Evolutionary conservation across 345 rosid genomes (phyloP), one percentile per base, ranked within the genome.

Genomic region (Heritiera littoralis): DNA sequence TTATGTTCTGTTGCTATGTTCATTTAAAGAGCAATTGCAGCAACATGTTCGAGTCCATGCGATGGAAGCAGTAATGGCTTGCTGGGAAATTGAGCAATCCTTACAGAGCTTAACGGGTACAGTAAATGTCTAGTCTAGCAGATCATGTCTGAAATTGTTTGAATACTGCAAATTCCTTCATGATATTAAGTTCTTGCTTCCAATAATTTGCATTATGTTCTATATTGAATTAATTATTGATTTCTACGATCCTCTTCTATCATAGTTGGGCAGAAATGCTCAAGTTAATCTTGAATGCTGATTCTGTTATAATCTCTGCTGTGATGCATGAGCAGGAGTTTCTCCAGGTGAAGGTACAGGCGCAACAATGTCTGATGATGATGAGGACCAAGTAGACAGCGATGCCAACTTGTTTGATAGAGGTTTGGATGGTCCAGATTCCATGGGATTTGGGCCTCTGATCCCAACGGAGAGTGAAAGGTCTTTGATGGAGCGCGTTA

Each of bases 31-130:
- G 79, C 99, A 94, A 87, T 83, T 96, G 65, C 99, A 96, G 82
- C 98, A 96, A 79, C 99, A 96, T 63, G 99, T 96, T 13, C 92
- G 99, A 68, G 98, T 96, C 78, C 99, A 96, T 84, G 98, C 98
- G 6, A 96, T 96, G 99, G 99, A 96, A 86, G 99, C 99, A 12
- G 99, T 94, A 43, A 94, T 96, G 98, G 98, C 99, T 61, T 96
- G 99, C 84, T 96, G 99, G 99, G 98, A 94, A 85, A 90, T 97
- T 63, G 98, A 97, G 87, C 98, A 97, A 84, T 92, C 97, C 70
- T 86, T 97, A 49, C 99, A 97, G 81, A 92, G 99, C 88, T 87
- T 96, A 85, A 94, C 98, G 77, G 98, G 98, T 92, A 56, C 9
- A 10, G 30, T 72, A 10, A 30, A 20, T 58, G 20, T 78, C 51